Conservation (phyloP, 2,329 filamentous ascomycete species). For the Aspergillus pseudotamarii region DNA sequence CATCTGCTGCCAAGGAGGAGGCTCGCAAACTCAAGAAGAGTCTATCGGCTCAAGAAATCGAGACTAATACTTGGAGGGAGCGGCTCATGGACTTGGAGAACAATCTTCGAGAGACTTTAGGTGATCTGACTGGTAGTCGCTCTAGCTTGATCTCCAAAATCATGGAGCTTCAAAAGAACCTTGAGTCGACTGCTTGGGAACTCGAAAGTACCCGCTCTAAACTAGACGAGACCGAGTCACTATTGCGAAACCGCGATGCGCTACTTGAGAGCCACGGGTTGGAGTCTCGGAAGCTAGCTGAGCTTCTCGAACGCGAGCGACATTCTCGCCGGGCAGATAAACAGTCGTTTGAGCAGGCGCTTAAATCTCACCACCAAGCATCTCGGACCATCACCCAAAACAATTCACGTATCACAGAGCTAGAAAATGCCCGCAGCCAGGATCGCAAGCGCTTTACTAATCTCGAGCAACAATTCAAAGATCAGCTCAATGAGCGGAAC, state of each 20-base stretch:
- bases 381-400: conserved; percentile 83
- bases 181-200: conserved; percentile 80
- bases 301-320: conserved; percentile 89
- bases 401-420: conserved; percentile 79
- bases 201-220: conserved; percentile 77
- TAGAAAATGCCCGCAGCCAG: conserved; percentile 76
- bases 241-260: conserved; percentile 85
- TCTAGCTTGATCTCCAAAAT: conserved; percentile 85
- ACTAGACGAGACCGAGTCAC: conserved; percentile 84
- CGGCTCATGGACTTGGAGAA: conserved; percentile 86
- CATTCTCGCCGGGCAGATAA: conserved; percentile 83
- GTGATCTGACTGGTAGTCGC: conserved; percentile 82
- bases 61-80: conserved; percentile 89
- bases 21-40: conserved; percentile 78
- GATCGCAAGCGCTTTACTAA: conserved; percentile 76
- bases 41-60: conserved; percentile 80
- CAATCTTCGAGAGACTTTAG: conserved; percentile 81
- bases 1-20: conserved; percentile 81
- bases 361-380: conserved; percentile 84
- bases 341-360: conserved; percentile 82
- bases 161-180: conserved; percentile 81
- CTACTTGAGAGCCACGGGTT: conserved; percentile 86
- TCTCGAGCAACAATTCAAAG: conserved; percentile 79
- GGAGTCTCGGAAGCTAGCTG: conserved; percentile 80
- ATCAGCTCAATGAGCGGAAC: conserved; percentile 88